These are phyloP conservation scores for Chaetomium cochliodes DNA, from an alignment of 495 filamentous ascomycete genomes.

Conservation along the genomic window DNA sequence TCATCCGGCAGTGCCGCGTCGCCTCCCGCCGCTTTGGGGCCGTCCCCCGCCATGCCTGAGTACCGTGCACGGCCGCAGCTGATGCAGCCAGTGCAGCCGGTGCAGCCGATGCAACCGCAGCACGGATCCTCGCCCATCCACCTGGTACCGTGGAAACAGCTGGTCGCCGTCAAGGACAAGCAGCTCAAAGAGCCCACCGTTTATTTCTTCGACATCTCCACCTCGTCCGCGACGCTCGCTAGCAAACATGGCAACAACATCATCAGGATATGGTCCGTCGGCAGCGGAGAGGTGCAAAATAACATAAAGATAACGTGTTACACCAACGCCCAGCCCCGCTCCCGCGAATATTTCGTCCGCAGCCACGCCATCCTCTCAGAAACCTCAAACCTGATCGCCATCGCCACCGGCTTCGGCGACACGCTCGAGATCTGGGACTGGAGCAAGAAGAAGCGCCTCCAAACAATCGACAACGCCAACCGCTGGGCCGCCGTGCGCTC, in stretches of 20 bases:
- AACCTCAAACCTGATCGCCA: conserved; percentile 35
- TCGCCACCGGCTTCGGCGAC: conserved; percentile 39
- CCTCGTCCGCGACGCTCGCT: conserved; percentile 27
- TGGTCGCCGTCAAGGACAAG: conserved; percentile 28
- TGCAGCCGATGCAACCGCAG: conserved; percentile 15
- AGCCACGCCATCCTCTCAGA: conserved; percentile 42
- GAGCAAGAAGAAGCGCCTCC: conserved; percentile 38
- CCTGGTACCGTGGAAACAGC: conserved; percentile 33
- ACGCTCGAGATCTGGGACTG: conserved; percentile 42
- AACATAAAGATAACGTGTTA: conserved; percentile 38
- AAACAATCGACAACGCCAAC: conserved; percentile 36
- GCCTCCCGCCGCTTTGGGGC: not conserved
- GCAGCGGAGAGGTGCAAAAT: conserved; percentile 32
- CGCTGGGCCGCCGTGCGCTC: conserved; percentile 39
- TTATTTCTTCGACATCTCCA: conserved; percentile 36
- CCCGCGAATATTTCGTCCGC: conserved; percentile 42
- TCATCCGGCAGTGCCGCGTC: conserved; percentile 6
- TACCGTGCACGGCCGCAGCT: conserved; percentile 1
- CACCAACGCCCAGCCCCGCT: conserved; percentile 36
- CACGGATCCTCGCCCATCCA: conserved; percentile 15
- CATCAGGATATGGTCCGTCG: conserved; percentile 39
- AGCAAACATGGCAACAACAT: conserved; percentile 43
- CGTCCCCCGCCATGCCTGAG: conserved; percentile 13
- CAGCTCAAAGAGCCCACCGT: conserved; percentile 32
- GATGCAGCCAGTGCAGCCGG: conserved; percentile 10